Evolutionary conservation across 345 rosid species (phyloP).

Genomic region (Populus davidiana): DNA sequence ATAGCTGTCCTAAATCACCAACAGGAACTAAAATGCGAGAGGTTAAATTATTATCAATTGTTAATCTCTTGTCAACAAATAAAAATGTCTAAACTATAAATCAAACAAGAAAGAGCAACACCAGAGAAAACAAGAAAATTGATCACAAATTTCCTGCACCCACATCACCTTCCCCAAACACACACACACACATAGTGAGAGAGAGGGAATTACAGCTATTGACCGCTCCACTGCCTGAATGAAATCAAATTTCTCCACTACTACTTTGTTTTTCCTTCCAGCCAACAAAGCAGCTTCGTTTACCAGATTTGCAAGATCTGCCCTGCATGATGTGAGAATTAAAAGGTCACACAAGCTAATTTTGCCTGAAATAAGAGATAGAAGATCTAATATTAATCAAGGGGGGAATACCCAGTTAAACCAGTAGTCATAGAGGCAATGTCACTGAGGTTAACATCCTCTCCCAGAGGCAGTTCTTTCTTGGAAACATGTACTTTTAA

Average conservation of each 20-base stretch:
- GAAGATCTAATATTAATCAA: constrained; percentile 1
- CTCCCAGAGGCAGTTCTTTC: constrained; percentile 80
- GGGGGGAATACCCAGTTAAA: constrained; percentile 72
- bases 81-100: not conserved
- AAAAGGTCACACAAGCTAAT: not conserved
- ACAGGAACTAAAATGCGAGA: not conserved
- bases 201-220: constrained; percentile 59
- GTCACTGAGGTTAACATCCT: constrained; percentile 65
- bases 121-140: not conserved
- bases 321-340: constrained; percentile 48
- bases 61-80: not conserved
- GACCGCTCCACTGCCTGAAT: constrained; percentile 94
- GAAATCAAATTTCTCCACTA: constrained; percentile 81
- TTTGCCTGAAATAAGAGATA: constrained; percentile 4
- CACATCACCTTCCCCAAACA: not conserved
- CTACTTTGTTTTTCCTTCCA: constrained; percentile 72
- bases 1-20: not conserved
- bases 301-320: constrained; percentile 95
- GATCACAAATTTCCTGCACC: not conserved
- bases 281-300: constrained; percentile 98
- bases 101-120: not conserved
- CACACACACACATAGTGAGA: not conserved
- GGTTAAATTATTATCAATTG: not conserved
- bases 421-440: constrained; percentile 98
- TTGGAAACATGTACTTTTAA: constrained; percentile 74